These are phyloP conservation scores for Erodium maritimum DNA, from an alignment of 345 rosid genomes.

Conservation along the genomic window DNA sequence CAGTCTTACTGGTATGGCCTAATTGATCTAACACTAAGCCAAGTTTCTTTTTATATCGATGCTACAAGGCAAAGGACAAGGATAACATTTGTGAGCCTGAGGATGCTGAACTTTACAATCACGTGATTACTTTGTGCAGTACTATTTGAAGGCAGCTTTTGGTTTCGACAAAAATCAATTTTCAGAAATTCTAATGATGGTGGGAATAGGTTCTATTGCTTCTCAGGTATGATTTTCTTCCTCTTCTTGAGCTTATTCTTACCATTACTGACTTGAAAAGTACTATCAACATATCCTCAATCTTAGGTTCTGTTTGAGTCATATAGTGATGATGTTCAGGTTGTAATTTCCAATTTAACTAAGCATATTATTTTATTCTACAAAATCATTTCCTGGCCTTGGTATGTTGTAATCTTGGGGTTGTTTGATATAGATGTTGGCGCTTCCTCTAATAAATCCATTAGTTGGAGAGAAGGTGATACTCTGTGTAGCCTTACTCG, in stretches of 20 bases:
- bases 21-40: background rate
- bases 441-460: slow-evolving; percentile 38
- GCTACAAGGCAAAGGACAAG: too few species aligned
- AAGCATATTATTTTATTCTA: too few species aligned
- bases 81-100: too few species aligned
- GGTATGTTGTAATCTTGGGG: too few species aligned
- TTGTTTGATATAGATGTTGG: slow-evolving; percentile 23
- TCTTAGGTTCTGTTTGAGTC: too few species aligned
- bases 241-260: background rate
- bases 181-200: slow-evolving; percentile 37
- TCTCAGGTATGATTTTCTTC: slow-evolving; percentile 27
- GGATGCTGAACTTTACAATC: background rate
- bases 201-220: slow-evolving; percentile 33
- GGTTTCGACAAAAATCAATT: slow-evolving; percentile 39
- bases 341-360: too few species aligned
- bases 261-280: too few species aligned
- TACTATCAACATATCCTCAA: too few species aligned
- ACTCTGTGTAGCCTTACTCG: slow-evolving; percentile 30
- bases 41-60: background rate
- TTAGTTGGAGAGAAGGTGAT: slow-evolving; percentile 36
- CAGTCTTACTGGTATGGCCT: slow-evolving; percentile 31
- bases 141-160: slow-evolving; percentile 27
- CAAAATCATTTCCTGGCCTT: too few species aligned
- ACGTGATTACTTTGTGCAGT: slow-evolving; percentile 5
- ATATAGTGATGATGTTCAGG: too few species aligned